These are phyloP conservation scores for Yamadazyma friedrichii DNA, from an alignment of 1,139 yeast genomes.

Conservation along the genomic window DNA sequence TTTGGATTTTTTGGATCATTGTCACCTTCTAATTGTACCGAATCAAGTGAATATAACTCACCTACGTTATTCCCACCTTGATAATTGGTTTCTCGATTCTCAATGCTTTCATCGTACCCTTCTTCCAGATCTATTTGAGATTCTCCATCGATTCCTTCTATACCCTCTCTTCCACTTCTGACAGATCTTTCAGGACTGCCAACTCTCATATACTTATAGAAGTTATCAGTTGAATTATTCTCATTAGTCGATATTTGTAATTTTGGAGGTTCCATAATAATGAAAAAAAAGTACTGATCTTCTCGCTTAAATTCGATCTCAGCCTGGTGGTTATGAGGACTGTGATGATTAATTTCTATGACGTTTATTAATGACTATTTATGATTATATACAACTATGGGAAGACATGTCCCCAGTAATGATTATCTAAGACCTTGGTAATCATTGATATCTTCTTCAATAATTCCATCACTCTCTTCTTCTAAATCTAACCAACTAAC, in stretches of 20 bases:
- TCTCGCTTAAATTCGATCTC: conserved; percentile 1
- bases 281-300: neutral
- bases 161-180: neutral
- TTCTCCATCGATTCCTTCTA: conserved; percentile 2
- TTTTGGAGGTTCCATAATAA: conserved; percentile 5
- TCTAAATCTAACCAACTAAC: conserved; percentile 66
- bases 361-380: neutral
- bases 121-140: conserved; percentile 2
- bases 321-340: conserved; percentile 2
- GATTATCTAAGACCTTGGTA: neutral
- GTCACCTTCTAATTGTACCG: conserved; percentile 3
- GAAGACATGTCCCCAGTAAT: neutral
- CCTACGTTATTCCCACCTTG: neutral
- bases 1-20: conserved; percentile 10
- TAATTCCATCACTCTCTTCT: conserved; percentile 59
- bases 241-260: conserved; percentile 3
- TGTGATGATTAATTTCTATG: neutral
- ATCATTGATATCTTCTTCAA: conserved; percentile 25
- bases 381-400: neutral
- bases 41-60: conserved; percentile 2
- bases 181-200: neutral
- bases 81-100: neutral
- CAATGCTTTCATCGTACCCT: conserved; percentile 8
- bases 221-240: conserved; percentile 4
- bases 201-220: conserved; percentile 5